phyloP scores from a whole-genome alignment of 306 rosid genomes.

The Malus orientalis region DNA sequence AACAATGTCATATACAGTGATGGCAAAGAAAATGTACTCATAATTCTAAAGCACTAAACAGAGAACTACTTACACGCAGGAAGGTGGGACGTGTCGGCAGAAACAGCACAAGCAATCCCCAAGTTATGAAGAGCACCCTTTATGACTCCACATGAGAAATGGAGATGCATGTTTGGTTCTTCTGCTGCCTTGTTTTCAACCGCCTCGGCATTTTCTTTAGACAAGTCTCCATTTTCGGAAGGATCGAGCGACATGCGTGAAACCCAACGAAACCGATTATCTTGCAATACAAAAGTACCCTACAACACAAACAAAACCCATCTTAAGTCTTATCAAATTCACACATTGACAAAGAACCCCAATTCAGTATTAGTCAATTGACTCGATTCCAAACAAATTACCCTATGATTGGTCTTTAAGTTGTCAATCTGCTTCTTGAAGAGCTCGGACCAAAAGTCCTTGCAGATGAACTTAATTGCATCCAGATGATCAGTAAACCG shows the following conservation, averaged over 20 bases:
- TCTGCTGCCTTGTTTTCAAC: conserved; percentile 60
- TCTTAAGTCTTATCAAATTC: not conserved
- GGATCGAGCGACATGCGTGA: conserved; percentile 71
- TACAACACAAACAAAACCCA: conserved; percentile 22
- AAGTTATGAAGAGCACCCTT: conserved; percentile 94
- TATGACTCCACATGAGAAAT: conserved; percentile 93
- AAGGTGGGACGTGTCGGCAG: conserved; percentile 81
- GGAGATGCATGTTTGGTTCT: conserved; percentile 83
- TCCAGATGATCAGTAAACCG: conserved; percentile 89
- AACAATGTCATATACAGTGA: not conserved
- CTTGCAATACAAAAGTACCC: conserved; percentile 99
- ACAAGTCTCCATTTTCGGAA: conserved; percentile 37
- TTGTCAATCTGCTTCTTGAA: conserved; percentile 98
- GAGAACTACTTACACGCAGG: conserved; percentile 79
- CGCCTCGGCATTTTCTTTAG: conserved; percentile 42
- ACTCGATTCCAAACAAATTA: conserved; percentile 24
- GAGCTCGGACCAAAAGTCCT: conserved; percentile 97
- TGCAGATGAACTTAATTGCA: conserved; percentile 96
- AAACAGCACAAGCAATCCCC: conserved; percentile 94
- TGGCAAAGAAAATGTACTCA: not conserved
- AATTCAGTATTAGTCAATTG: not conserved
- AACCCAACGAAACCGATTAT: conserved; percentile 80
- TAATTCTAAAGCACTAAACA: conserved; percentile 1
- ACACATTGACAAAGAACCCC: not conserved
- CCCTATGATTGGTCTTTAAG: conserved; percentile 92